Conservation (phyloP, 2,329 filamentous ascomycete genomes). For the Pestalotiopsis sp. region DNA sequence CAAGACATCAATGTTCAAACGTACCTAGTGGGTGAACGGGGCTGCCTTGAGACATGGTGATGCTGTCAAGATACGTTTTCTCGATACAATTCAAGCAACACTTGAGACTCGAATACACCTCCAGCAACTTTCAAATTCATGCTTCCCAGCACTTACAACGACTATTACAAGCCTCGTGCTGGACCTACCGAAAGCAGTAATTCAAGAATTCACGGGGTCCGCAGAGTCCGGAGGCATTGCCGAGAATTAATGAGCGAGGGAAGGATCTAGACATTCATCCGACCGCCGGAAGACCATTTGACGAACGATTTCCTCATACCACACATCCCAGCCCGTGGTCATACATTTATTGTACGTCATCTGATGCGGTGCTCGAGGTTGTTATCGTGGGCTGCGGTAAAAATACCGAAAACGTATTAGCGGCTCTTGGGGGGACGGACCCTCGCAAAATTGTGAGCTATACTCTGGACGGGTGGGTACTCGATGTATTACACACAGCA, state of each 20-base stretch:
- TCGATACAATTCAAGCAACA: background rate
- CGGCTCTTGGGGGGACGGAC: too few relatives aligned
- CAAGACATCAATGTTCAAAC: background rate
- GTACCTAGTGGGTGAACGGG: slow-evolving; percentile 41
- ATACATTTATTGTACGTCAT: background rate
- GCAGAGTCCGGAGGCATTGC: background rate
- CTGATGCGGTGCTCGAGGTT: background rate
- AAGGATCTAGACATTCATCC: background rate
- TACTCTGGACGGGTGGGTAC: background rate
- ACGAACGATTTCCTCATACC: background rate
- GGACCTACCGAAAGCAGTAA: background rate
- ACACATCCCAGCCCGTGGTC: background rate
- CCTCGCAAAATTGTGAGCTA: background rate
- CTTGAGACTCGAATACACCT: background rate
- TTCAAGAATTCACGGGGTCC: background rate
- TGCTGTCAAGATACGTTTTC: background rate
- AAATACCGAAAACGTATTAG: background rate
- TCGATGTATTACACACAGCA: background rate
- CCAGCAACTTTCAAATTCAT: background rate
- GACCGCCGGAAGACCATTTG: background rate
- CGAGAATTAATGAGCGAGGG: background rate
- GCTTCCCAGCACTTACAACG: background rate
- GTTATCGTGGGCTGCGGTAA: background rate
- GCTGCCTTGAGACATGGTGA: slow-evolving; percentile 3
- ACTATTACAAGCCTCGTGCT: background rate